A percentile compares a stretch with the other conserved stretches of the same genome.
phyloP scores from a whole-genome alignment of 345 rosid species.

The Aurinia saxatilis region DNA sequence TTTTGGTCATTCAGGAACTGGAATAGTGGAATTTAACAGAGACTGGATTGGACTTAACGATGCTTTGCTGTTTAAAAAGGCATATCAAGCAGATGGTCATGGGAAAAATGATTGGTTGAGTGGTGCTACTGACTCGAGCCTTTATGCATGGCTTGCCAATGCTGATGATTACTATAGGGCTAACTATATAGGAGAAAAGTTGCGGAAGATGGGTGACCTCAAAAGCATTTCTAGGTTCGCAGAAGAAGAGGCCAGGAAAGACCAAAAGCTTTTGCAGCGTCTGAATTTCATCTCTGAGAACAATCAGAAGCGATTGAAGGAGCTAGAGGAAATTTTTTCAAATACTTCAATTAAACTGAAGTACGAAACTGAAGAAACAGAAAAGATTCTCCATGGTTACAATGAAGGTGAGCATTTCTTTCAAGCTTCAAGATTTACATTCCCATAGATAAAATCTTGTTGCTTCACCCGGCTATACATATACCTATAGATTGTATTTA shows the following conservation, averaged over 20 bases:
- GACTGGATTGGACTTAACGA: conserved; percentile 92
- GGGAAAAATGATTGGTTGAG: conserved; percentile 68
- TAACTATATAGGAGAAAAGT: conserved; percentile 61
- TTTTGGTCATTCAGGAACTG: conserved; percentile 83
- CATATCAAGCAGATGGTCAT: conserved; percentile 72
- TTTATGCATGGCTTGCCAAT: conserved; percentile 94
- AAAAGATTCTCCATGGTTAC: conserved; percentile 64
- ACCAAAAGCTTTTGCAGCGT: conserved; percentile 53
- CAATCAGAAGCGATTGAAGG: conserved; percentile 45
- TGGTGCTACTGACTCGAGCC: conserved; percentile 39
- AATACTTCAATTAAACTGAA: conserved; percentile 47
- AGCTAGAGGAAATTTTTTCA: conserved; percentile 47
- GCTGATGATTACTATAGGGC: conserved; percentile 65
- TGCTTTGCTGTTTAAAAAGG: conserved; percentile 85
- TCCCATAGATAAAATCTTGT: background rate
- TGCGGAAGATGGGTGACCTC: conserved; percentile 71
- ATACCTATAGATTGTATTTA: conserved; percentile 5
- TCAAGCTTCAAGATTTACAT: conserved; percentile 6
- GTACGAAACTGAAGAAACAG: conserved; percentile 59
- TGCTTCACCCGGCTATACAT: conserved; percentile 3
- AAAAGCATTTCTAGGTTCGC: conserved; percentile 66
- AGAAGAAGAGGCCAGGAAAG: conserved; percentile 89
- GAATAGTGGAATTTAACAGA: conserved; percentile 74
- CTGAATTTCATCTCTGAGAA: conserved; percentile 45
- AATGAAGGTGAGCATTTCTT: conserved; percentile 54